Evolutionary conservation across 768 basidiomycete genomes (phyloP), one percentile per base, ranked within the genome.

Genomic region (Butyriboletus loyo): DNA sequence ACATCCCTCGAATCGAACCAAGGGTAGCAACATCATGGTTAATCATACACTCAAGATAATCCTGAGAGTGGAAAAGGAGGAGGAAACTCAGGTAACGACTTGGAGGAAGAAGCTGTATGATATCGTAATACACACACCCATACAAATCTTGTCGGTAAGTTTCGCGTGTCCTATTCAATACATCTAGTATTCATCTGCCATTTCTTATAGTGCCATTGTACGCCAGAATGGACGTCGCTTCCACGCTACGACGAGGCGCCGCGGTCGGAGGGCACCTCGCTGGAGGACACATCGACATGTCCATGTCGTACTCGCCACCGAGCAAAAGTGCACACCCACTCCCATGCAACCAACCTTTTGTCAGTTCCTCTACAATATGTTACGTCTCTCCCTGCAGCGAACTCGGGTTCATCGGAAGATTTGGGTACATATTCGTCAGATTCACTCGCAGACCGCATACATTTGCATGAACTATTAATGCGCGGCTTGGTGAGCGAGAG

Each of bases 141-240:
- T 97, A 34, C 86, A 90, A 50, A 84, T 98, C 44, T 81, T 97
- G 47, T 94, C 94, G 17, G 90, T 92, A 55, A 74, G 87, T 75
- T 75, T 31, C 15, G 11, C 7, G 3, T 46, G 24, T 48, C 31
- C 9, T 24, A 21, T 45, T 45, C 32, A 10, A 38, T 32, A 17
- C 6, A 38, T 50, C 14, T 25, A 19, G 11, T 42, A 19, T 27
- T 38, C 21, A 50, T 25, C 6, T 36, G 30, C 46, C 32, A 35
- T 46, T 46, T 36, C 41, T 21, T 38, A 10, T 58, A 90, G 87
- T 92, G 89, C 67, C 83, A 85, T 21, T 94, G 91, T 65, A 86
- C 89, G 60, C 80, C 86, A 0, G 85, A 91, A 55, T 88, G 84
- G 82, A 84, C 79, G 52, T 79, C 84, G 4, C 83, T 97, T 9